Evolutionary conservation across 129 eudicot genomes (phyloP).

Genomic region (carrot (Daucus carota)): DH1_v3.0 NC_030389.2:575001-575500

Average conservation of each 20-base stretch:
- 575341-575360: constrained; percentile 84
- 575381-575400: constrained; percentile 88
- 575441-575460: constrained; percentile 68
- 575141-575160: constrained; percentile 54
- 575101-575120: constrained; percentile 44
- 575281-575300: constrained; percentile 78
- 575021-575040: constrained; percentile 43
- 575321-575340: constrained; percentile 64
- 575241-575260: constrained; percentile 70
- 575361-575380: constrained; percentile 68
- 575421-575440: constrained; percentile 72
- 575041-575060: constrained; percentile 28
- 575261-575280: constrained; percentile 65
- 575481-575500: constrained; percentile 95
- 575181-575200: constrained; percentile 48
- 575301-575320: constrained; percentile 70
- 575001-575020: constrained; percentile 50
- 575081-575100: constrained; percentile 16
- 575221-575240: constrained; percentile 64
- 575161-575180: constrained; percentile 63
- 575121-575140: constrained; percentile 46
- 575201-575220: constrained; percentile 40
- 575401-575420: constrained; percentile 73
- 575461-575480: constrained; percentile 74
- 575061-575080: constrained; percentile 18